Base-by-base conservation (phyloP, 75 land plant species). In the Chamaecyparis obtusa region DNA sequence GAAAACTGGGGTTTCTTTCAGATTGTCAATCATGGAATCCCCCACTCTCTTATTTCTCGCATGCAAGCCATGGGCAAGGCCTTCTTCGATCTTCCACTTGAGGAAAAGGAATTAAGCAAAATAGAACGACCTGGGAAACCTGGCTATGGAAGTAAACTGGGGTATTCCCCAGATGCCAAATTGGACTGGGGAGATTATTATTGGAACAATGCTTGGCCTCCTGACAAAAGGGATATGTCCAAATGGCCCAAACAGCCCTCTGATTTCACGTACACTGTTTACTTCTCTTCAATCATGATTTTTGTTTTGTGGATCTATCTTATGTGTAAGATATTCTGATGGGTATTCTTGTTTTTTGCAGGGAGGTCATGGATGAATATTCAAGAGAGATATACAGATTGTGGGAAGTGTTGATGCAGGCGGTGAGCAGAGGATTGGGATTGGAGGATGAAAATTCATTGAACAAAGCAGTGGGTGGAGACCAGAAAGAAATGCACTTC, bases 401-500 rank as follows among this genome's bases (percentile, higher is more conserved):
- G 82, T 17, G 46, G 39, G 19, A 80, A 32, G 33, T 43, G 0
- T 1, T 79, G 27, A 3, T 39, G 82, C 44, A 79, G 46, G 43
- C 56, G 46, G 49, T 91, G 17, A 85, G 85, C 9, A 87, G 87
- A 86, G 84, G 90, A 43, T 86, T 91, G 60, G 92, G 91, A 67
- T 82, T 91, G 30, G 44, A 44, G 36, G 17, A 84, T 3, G 35
- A 48, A 37, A 76, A 35, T 33, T 17, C 85, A 33, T 86, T 83
- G 35, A 83, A 87, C 21, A 84, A 87, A 17, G 67, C 74, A 74
- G 88, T 88, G 39, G 91, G 87, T 44, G 91, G 88, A 56, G 67
- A 84, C 5, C 10, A 7, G 9, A 39, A 49, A 21, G 67, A 39
- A 33, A 49, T 54, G 6, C 39, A 32, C 5, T 0, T 55, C 3